Percentiles rank a stretch among this genome's conserved stretches.
Conservation (phyloP, 106 monocot genomes). For the Allium cepa region DNA sequence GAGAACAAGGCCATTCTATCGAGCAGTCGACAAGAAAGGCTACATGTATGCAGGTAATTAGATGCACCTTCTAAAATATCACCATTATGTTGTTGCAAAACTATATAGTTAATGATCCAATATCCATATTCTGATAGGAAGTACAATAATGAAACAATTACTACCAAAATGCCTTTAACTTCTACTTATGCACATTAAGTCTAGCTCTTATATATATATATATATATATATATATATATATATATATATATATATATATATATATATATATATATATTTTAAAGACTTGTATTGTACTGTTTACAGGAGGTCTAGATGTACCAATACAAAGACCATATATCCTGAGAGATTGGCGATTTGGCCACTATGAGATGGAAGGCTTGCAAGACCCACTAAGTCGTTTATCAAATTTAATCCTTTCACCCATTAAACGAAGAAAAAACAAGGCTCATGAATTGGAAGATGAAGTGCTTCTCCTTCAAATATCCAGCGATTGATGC, state of each 20-base stretch:
- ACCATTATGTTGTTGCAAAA: too few species aligned
- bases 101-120: too few species aligned
- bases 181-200: too few species aligned
- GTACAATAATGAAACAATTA: too few species aligned
- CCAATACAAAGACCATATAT: conserved; percentile 58
- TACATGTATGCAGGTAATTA: conserved; percentile 92
- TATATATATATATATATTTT: neutral
- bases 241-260: too few species aligned
- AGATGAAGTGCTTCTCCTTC: conserved; percentile 28
- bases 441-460: conserved; percentile 19
- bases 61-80: too few species aligned
- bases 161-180: too few species aligned
- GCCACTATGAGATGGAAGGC: conserved; percentile 95
- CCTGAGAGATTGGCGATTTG: conserved; percentile 80
- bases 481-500: conserved; percentile 5
- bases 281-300: neutral
- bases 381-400: conserved; percentile 74
- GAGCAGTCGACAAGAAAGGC: conserved; percentile 67
- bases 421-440: conserved; percentile 29
- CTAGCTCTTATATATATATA: too few species aligned
- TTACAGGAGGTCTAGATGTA: conserved; percentile 70
- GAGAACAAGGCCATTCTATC: conserved; percentile 69
- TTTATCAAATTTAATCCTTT: conserved; percentile 24
- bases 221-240: too few species aligned
- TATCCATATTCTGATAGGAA: too few species aligned